Percentiles rank a stretch among this genome's conserved stretches.
These are phyloP conservation scores for Globisporangium uncinulatum DNA, from an alignment of 352 stramenopile genomes.

Conservation along the genomic window DNA sequence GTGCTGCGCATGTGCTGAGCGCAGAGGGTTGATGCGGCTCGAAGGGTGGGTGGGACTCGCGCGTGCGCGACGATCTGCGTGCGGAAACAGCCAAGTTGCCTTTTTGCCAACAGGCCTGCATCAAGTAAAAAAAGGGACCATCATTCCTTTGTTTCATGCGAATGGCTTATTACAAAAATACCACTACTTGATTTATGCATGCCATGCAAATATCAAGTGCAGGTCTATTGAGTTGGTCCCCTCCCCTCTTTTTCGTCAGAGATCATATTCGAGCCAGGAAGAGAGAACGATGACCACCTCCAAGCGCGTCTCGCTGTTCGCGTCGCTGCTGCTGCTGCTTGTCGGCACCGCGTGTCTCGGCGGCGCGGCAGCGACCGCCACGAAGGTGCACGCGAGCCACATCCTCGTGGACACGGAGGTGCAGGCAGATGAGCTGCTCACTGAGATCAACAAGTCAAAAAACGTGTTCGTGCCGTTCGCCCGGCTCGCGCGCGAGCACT, in stretches of 20 bases:
- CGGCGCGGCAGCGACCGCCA: slow-evolving; percentile 18
- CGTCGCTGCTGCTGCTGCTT: slow-evolving; percentile 24
- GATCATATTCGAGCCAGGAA: no score
- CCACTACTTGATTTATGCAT: no score
- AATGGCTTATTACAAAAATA: no score
- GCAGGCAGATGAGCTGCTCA: slow-evolving; percentile 45
- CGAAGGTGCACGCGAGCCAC: slow-evolving; percentile 62
- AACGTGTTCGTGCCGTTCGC: slow-evolving; percentile 47
- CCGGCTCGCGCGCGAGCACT: slow-evolving; percentile 51
- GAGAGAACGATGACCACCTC: no score
- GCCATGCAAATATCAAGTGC: no score
- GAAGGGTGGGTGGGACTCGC: neutral
- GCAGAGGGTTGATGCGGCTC: neutral
- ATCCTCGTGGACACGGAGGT: slow-evolving; percentile 65
- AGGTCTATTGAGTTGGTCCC: no score
- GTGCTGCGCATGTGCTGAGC: no score
- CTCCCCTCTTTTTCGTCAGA: no score
- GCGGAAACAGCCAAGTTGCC: no score
- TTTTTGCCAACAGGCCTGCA: no score
- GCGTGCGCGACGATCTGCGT: neutral
- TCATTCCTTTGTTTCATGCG: no score
- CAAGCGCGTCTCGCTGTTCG: neutral
- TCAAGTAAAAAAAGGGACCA: no score
- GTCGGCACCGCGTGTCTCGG: slow-evolving; percentile 19
- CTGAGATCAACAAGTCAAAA: slow-evolving; percentile 35